Evolutionary conservation across 2,329 filamentous ascomycete genomes (phyloP).

Genomic region (Camptophora hylomeconis): DNA sequence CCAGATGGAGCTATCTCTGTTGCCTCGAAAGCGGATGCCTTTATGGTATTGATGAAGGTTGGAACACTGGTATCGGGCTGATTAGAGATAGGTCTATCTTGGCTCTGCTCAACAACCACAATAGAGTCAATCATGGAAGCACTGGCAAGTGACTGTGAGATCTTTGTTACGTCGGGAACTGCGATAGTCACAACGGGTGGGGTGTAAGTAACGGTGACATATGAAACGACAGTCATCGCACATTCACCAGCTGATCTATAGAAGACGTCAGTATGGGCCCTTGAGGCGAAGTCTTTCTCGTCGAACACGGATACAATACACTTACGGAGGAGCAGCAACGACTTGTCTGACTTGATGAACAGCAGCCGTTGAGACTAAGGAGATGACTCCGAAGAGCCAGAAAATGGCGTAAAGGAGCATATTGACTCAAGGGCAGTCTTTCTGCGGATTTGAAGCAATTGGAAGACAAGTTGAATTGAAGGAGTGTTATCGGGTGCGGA

Average conservation of each 20-base stretch:
- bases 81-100: slow-evolving; percentile 9
- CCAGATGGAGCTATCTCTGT: no score
- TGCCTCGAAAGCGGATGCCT: slow-evolving; percentile 12
- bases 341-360: slow-evolving; percentile 9
- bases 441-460: slow-evolving; percentile 3
- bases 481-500: no score
- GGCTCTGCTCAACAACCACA: slow-evolving; percentile 9
- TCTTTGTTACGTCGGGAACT: slow-evolving; percentile 11
- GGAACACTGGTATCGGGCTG: slow-evolving; percentile 6
- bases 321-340: slow-evolving; percentile 6
- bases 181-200: slow-evolving; percentile 13
- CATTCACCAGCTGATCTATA: no score
- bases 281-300: no score
- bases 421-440: no score
- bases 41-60: slow-evolving; percentile 10
- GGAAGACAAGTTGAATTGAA: no score
- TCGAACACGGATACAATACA: no score
- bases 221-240: no score
- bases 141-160: slow-evolving; percentile 9
- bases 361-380: slow-evolving; percentile 5
- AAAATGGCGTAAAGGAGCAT: neutral
- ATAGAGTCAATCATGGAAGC: slow-evolving; percentile 8
- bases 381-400: slow-evolving; percentile 6
- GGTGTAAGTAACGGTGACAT: slow-evolving; percentile 10
- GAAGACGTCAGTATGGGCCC: no score